These are phyloP conservation scores for Cairneyella variabilis DNA, from an alignment of 495 filamentous ascomycete species.

Conservation along the genomic window DNA sequence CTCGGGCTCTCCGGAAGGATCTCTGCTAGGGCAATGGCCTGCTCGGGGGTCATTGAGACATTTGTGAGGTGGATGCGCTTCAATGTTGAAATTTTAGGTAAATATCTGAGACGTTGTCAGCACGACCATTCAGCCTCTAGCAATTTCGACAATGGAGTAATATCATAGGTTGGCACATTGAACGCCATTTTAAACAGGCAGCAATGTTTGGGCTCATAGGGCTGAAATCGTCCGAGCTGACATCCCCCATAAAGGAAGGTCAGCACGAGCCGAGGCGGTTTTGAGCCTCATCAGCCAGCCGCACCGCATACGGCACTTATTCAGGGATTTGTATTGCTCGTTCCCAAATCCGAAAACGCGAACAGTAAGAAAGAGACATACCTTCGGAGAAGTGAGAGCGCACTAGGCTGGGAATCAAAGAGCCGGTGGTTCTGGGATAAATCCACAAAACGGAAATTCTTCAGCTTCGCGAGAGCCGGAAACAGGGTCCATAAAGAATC, in stretches of 20 bases:
- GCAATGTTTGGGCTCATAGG: not conserved
- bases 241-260: not conserved
- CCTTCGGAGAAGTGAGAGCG: constrained; percentile 70
- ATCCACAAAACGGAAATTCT: constrained; percentile 84
- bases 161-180: no score
- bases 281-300: constrained; percentile 21
- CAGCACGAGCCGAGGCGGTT: not conserved
- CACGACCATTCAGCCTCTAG: constrained; percentile 5
- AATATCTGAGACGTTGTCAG: constrained; percentile 46
- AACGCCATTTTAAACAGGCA: not conserved
- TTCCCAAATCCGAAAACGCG: not conserved
- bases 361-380: constrained; percentile 29
- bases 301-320: constrained; percentile 4
- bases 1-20: constrained; percentile 79
- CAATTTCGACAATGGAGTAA: no score
- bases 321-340: not conserved
- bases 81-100: constrained; percentile 74
- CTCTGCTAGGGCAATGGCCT: constrained; percentile 86
- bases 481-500: constrained; percentile 69
- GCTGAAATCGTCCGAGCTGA: not conserved
- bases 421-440: constrained; percentile 83
- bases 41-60: constrained; percentile 79
- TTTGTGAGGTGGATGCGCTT: constrained; percentile 87
- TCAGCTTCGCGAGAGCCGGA: constrained; percentile 65
- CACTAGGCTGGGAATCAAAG: constrained; percentile 70